Evolutionary conservation across 1,139 yeast species (phyloP).

Genomic region (Insectozyma bohioensis): DNA sequence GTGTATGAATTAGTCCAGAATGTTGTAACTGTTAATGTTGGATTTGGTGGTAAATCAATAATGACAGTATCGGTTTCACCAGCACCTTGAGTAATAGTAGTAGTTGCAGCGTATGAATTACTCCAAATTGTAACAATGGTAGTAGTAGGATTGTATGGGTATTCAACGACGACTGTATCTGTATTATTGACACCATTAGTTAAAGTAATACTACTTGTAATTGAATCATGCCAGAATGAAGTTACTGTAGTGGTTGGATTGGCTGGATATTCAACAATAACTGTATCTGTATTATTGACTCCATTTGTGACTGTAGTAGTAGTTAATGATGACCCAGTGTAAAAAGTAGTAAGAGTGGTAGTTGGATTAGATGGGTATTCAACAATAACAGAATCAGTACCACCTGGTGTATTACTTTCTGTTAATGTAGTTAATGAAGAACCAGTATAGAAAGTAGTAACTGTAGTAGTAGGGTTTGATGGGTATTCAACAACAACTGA

Average conservation of each 20-base stretch:
- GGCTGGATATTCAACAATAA: slow-evolving; percentile 17
- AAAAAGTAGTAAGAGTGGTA: slow-evolving; percentile 11
- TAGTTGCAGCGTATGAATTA: slow-evolving; percentile 12
- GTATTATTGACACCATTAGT: slow-evolving; percentile 9
- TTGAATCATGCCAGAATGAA: slow-evolving; percentile 1
- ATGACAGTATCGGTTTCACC: slow-evolving; percentile 18
- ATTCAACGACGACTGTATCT: slow-evolving; percentile 15
- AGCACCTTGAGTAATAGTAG: slow-evolving; percentile 11
- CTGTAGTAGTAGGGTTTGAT: slow-evolving; percentile 11
- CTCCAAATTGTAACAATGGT: slow-evolving; percentile 14
- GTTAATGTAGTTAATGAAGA: slow-evolving; percentile 7
- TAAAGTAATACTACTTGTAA: slow-evolving; percentile 9
- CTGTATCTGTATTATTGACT: slow-evolving; percentile 17
- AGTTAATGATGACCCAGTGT: slow-evolving; percentile 1
- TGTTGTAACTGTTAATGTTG: slow-evolving; percentile 13
- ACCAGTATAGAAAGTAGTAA: slow-evolving; percentile 12
- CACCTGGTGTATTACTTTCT: slow-evolving; percentile 8
- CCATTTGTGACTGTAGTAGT: slow-evolving; percentile 12
- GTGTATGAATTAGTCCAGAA: slow-evolving; percentile 10
- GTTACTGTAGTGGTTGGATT: slow-evolving; percentile 10
- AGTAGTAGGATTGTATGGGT: slow-evolving; percentile 15
- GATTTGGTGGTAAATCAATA: slow-evolving; percentile 17
- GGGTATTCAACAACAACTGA: slow-evolving; percentile 21
- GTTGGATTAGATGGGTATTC: slow-evolving; percentile 16
- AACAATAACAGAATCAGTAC: slow-evolving; percentile 14